Evolutionary conservation across 163 green algal genomes (phyloP).

Genomic region (Chlamydomonas reinhardtii): DNA sequence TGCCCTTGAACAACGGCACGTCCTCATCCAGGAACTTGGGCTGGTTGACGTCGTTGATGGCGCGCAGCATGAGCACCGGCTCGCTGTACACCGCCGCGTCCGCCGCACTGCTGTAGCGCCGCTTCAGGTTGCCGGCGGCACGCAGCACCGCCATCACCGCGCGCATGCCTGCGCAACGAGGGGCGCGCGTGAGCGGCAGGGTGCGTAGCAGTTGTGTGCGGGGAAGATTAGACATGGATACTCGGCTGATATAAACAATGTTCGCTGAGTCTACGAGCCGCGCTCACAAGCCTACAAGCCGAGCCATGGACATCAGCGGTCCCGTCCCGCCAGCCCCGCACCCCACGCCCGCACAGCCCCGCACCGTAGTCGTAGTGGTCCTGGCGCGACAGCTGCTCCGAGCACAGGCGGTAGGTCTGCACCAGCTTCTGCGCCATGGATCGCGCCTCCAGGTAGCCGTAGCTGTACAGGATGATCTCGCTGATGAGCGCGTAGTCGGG

Average conservation of each 20-base stretch:
- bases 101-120: conserved; percentile 50
- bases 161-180: conserved; percentile 54
- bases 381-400: conserved; percentile 69
- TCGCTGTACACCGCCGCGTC: conserved; percentile 48
- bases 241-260: too few species aligned
- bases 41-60: conserved; percentile 81
- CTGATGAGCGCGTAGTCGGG: conserved; percentile 70
- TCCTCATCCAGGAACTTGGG: conserved; percentile 80
- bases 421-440: conserved; percentile 76
- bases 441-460: conserved; percentile 68
- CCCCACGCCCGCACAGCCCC: too few species aligned
- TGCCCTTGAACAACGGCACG: conserved; percentile 76
- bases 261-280: too few species aligned
- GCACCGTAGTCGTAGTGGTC: conserved; percentile 69
- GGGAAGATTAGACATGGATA: too few species aligned
- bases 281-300: too few species aligned
- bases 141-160: conserved; percentile 71
- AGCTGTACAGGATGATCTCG: conserved; percentile 72
- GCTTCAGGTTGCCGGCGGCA: conserved; percentile 76
- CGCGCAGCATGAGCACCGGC: conserved; percentile 77
- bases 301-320: too few species aligned
- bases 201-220: too few species aligned
- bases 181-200: too few species aligned
- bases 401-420: conserved; percentile 77
- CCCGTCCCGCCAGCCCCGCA: too few species aligned